Base-by-base conservation (phyloP, 2,329 filamentous ascomycete genomes). In the Didymella lethalis region DNA sequence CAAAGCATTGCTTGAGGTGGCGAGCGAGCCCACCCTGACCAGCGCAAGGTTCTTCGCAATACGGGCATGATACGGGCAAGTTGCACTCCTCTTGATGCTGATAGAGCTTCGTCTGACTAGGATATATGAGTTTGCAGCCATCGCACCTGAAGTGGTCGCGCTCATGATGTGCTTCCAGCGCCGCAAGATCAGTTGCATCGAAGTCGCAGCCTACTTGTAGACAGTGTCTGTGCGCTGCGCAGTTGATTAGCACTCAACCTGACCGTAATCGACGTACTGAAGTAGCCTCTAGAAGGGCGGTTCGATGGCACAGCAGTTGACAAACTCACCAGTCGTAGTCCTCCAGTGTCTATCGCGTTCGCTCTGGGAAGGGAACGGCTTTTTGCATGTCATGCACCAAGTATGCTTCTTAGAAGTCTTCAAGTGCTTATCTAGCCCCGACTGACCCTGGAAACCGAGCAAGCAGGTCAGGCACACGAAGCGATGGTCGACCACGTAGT, bases 311-410 rank as follows among this genome's bases (percentile, higher is more conserved):
- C 8, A 31, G 18, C 8, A 11, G 14, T 11, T 26, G 26, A 18
- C 6, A 3, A n/a, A 63, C 64, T 56, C 59, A 72, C 70, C 67
- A 8, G 50, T 67, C 16, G 72, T 73, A 20, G 59, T 64, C 16
- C 46, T 58, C 74, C 74, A 76, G 46, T 76, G 74, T 48, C 63
- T 68, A 45, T 76, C 72, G 12, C 74, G 69, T 59, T 71, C 66
- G 8, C 69, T 62, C 41, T 76, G 73, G 18, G 64, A 73, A 11
- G 59, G 59, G 50, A 76, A 76, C 4, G 57, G 59, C 4, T 65
- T 65, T 31, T 68, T 54, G 48, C 74, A 76, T 1, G 68, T 68
- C 10, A 49, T 41, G 48, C 74, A 76, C 64, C 64, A 70, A 4
- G 70, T 69, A 43, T 76, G 74, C 59, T 71, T 72, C 48, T 45